Conservation (phyloP, 495 filamentous ascomycete species). For the Jackrogersella minutella region DNA sequence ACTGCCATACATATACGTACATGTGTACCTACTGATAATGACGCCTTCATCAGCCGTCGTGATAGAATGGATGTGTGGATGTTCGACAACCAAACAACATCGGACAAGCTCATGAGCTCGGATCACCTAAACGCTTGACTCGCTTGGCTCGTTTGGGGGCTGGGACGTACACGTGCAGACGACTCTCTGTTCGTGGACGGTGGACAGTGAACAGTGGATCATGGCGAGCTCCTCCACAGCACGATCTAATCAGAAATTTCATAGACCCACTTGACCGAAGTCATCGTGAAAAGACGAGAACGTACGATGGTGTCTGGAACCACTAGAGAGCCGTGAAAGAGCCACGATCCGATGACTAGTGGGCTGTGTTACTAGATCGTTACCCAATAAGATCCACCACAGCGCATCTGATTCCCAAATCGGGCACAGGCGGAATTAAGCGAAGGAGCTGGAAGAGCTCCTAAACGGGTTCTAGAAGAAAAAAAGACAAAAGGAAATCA, state of each 20-base stretch:
- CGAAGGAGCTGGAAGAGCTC: conserved; percentile 24
- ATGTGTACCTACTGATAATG: conserved; percentile 11
- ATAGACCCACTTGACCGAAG: conserved; percentile 41
- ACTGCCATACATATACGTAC: no score
- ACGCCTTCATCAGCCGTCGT: conserved; percentile 27
- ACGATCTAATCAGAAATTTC: conserved; percentile 28
- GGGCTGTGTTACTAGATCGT: conserved; percentile 42
- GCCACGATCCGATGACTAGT: conserved; percentile 30
- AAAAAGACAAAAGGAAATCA: conserved; percentile 12
- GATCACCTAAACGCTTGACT: conserved; percentile 15
- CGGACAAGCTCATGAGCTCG: conserved; percentile 19
- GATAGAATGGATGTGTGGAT: conserved; percentile 18
- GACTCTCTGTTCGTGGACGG: neutral
- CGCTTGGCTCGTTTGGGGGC: neutral
- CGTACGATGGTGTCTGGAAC: conserved; percentile 31
- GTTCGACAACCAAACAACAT: conserved; percentile 4
- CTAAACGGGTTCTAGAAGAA: conserved; percentile 21
- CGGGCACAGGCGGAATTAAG: conserved; percentile 11
- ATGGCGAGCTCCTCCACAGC: conserved; percentile 7
- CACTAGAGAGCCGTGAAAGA: conserved; percentile 21
- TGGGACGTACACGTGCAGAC: conserved; percentile 10
- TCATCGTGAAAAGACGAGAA: conserved; percentile 42
- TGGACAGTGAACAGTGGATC: no score
- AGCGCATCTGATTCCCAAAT: conserved; percentile 29
- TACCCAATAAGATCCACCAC: conserved; percentile 46